Conservation (phyloP, 192 early-diverging fungal genomes). For the Coemansia interrupta region DNA sequence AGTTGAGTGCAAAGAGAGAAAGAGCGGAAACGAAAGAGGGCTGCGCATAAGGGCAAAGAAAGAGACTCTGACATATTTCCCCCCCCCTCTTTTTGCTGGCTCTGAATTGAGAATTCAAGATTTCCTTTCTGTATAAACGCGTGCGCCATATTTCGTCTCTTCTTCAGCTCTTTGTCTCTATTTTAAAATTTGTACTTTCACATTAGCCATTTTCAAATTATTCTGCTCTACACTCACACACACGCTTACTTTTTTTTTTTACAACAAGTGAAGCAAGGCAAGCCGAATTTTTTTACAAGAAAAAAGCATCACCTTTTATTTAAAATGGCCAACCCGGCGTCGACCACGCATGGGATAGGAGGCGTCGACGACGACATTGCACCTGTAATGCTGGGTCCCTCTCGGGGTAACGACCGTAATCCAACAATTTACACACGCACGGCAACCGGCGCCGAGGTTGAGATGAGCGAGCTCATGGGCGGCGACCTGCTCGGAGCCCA, state of each 20-base stretch:
- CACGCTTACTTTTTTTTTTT: too few relatives aligned
- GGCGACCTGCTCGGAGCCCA: constrained; percentile 7
- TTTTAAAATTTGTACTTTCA: too few relatives aligned
- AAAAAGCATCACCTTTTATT: neutral
- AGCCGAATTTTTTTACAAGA: neutral
- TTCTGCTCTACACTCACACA: neutral
- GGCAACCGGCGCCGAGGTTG: constrained; percentile 34
- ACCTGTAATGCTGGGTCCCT: constrained; percentile 27
- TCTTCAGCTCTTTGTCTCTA: constrained; percentile 1
- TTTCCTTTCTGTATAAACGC: neutral
- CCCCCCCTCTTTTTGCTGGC: neutral
- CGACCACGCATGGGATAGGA: neutral
- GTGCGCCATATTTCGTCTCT: neutral
- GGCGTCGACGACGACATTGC: constrained; percentile 12
- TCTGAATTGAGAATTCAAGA: neutral
- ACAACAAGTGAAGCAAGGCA: neutral
- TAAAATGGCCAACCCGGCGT: constrained; percentile 17
- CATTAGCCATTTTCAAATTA: neutral
- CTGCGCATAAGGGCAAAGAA: neutral
- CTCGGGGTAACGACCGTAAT: constrained; percentile 18
- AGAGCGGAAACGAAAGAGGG: neutral
- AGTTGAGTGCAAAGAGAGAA: neutral
- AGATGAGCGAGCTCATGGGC: constrained; percentile 39
- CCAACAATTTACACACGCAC: constrained; percentile 31
- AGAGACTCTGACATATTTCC: too few relatives aligned